Evolutionary conservation across 2,329 filamentous ascomycete species (phyloP).

Genomic region (Chrysoporthe cubensis): DNA sequence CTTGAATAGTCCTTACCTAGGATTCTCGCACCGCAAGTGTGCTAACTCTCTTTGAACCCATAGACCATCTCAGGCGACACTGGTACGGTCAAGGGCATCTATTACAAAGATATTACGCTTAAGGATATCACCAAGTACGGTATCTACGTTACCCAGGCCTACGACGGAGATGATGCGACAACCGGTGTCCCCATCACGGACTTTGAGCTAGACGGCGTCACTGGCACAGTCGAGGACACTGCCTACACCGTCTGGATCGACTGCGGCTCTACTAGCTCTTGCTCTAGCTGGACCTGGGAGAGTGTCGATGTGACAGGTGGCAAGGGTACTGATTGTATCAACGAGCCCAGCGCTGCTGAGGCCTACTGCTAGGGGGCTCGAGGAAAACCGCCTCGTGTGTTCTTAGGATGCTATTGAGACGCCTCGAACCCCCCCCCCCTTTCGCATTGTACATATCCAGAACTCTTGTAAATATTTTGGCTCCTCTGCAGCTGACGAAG

Average conservation of each 20-base stretch:
- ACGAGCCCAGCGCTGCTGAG: conserved; percentile 1
- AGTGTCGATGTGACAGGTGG: conserved; percentile 1
- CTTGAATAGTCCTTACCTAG: not conserved
- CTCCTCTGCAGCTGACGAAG: not conserved
- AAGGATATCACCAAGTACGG: conserved; percentile 14
- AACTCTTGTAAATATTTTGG: not conserved
- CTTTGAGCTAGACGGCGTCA: conserved; percentile 5
- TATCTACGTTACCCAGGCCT: conserved; percentile 14
- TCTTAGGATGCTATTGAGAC: not conserved
- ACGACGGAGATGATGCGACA: conserved; percentile 10
- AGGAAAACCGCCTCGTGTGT: not conserved
- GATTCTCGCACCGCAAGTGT: conserved; percentile 39
- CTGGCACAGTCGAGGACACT: not conserved
- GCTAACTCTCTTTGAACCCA: conserved; percentile 55
- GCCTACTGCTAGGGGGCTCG: not conserved
- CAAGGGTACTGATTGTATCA: conserved; percentile 6
- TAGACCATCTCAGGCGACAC: conserved; percentile 18
- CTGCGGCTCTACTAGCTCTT: conserved; percentile 5
- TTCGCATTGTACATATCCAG: not conserved
- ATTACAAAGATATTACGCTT: conserved; percentile 18
- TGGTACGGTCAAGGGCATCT: conserved; percentile 12
- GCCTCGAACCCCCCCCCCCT: no score
- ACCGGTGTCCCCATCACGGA: conserved; percentile 13
- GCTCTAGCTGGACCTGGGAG: conserved; percentile 6
- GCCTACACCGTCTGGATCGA: conserved; percentile 3